Evolutionary conservation across 768 basidiomycete species (phyloP).

Genomic region (Cubamyces lactineus): DNA sequence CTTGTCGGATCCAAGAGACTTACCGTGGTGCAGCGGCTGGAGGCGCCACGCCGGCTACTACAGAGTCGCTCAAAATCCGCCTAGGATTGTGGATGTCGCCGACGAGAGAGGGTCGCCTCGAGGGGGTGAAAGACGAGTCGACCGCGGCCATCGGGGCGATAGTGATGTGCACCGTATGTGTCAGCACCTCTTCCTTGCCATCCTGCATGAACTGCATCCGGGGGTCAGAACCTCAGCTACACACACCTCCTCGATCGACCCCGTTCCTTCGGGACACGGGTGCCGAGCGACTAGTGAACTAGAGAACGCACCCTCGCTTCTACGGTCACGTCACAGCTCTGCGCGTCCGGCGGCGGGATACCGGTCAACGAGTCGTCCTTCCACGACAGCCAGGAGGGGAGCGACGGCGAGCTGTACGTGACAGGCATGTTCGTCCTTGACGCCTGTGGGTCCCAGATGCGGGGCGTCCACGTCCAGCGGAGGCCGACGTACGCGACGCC

Average conservation of each 20-base stretch:
- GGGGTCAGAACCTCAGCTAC: conserved; percentile 18
- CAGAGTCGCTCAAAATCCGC: conserved; percentile 46
- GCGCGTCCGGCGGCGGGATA: conserved; percentile 74
- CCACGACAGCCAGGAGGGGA: conserved; percentile 91
- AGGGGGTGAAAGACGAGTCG: conserved; percentile 46
- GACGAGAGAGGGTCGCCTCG: conserved; percentile 52
- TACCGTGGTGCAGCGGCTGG: conserved; percentile 34
- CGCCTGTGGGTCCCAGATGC: conserved; percentile 96
- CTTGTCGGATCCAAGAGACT: conserved; percentile 13
- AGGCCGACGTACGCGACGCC: conserved; percentile 80
- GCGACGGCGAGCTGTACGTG: conserved; percentile 73
- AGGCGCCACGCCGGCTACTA: conserved; percentile 35
- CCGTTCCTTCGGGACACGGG: no score
- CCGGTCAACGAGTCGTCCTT: conserved; percentile 82
- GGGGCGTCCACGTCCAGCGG: conserved; percentile 88
- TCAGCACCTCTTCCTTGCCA: conserved; percentile 69
- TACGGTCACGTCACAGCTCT: conserved; percentile 73
- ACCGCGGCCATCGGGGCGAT: conserved; percentile 68
- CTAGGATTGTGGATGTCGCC: conserved; percentile 46
- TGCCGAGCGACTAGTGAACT: conserved; percentile 4
- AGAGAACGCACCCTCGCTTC: conserved; percentile 66
- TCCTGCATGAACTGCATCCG: conserved; percentile 65
- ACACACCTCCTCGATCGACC: conserved; percentile 10
- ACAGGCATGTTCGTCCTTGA: conserved; percentile 81
- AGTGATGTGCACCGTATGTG: conserved; percentile 68